Percentiles rank a stretch among this genome's conserved stretches.
Evolutionary conservation across 108 stramenopile species (phyloP).

Genomic region (Mediolabrus comicus): DNA sequence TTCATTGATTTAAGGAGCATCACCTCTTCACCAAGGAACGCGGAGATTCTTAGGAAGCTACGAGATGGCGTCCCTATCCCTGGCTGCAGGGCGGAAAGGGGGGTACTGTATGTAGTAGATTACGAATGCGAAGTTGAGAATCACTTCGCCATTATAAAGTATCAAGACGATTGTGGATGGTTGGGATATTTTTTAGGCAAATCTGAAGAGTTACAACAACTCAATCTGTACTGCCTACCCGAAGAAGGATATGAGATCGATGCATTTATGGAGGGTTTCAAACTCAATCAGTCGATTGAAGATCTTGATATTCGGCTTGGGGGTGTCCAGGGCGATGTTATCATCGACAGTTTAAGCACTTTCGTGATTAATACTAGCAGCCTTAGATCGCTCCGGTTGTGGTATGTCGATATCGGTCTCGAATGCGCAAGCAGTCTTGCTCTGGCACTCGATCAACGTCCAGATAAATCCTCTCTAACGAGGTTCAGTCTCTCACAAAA

Average conservation of each 20-base stretch:
- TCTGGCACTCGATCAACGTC: not conserved
- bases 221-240: not conserved
- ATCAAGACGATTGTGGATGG: constrained; percentile 3
- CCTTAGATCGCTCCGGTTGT: not conserved
- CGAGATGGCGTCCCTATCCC: not conserved
- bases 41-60: constrained; percentile 1
- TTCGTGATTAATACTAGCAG: not conserved
- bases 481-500: not conserved
- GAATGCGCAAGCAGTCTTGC: not conserved
- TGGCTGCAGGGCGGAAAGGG: not conserved
- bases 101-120: not conserved
- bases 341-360: not conserved
- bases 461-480: not conserved
- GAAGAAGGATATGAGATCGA: not conserved
- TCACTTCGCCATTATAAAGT: not conserved
- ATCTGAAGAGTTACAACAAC: not conserved
- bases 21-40: not conserved
- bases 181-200: constrained; percentile 7
- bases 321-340: not conserved
- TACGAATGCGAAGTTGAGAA: not conserved
- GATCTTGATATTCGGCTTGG: not conserved
- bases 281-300: not conserved
- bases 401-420: not conserved
- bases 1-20: constrained; percentile 2
- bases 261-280: not conserved